Evolutionary conservation across 2,329 filamentous ascomycete genomes (phyloP), one percentile per base, ranked within the genome.

Genomic region (Cordyceps cateniannulata): DNA sequence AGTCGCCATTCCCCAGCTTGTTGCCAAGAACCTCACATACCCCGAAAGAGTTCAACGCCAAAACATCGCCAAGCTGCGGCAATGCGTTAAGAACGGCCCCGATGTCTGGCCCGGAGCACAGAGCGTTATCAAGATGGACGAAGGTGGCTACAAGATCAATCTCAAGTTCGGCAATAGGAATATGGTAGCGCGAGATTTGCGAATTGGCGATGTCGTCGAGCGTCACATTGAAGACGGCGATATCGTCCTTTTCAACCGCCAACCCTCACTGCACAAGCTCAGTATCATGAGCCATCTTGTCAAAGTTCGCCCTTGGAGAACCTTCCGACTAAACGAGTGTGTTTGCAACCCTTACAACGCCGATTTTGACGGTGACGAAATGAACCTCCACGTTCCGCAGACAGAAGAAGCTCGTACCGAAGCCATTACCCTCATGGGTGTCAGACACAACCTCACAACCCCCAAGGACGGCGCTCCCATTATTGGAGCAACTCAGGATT

Each of bases 401-500:
- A 98, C 95, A 0, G 95, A 99, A 76, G 95, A 99, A 75, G 93
- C 95, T 12, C 85, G 95, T 61, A 91, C 93, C 2, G 95, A 99
- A 75, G 95, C 95, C 0, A 96, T 96, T 69, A 92, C 93, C 66
- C 78, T 99, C 52, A 99, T 99, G 95, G 95, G 95, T 47, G 93
- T 99, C 60, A 96, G 97, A 76, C 87, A 98, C 79, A 99, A 99
- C 72, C 76, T 99, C 62, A 89, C 89, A 3, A 99, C 95, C 0
- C 95, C 95, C 1, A 97, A 97, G 75, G 98, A 98, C 76, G 95
- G 95, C 71, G 93, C 96, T 67, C 95, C 95, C 1, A 96, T 99
- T 68, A 98, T 99, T 76, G 92, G 93, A 20, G 93, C 95, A n/a
- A 99, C 96, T 32, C 95, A 99, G 70, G 95, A 99, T 80, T 99